Conservation (phyloP, 306 rosid genomes). For the Corylus heterophylla region DNA sequence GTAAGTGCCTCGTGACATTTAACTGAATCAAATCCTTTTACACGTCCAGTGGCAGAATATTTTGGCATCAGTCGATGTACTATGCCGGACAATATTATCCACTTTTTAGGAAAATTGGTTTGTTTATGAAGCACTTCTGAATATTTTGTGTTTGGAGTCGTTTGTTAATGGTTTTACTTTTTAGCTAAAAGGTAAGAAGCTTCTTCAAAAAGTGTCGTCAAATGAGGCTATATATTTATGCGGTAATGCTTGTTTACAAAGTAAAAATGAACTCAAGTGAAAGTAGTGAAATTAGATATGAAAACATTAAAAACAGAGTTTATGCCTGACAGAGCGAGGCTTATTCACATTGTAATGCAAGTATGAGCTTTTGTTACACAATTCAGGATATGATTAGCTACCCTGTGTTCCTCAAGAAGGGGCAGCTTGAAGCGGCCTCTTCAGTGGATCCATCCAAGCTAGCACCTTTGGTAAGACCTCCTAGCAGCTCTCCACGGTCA, state of each 20-base stretch:
- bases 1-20: neutral
- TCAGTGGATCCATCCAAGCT: slow-evolving; percentile 26
- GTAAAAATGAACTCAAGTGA: neutral
- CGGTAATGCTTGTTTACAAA: neutral
- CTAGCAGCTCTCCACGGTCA: slow-evolving; percentile 66
- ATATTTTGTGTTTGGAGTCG: too few species aligned
- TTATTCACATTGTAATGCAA: neutral
- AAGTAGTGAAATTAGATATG: neutral
- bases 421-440: slow-evolving; percentile 47
- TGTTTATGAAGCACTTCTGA: too few species aligned
- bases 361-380: neutral
- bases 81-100: neutral
- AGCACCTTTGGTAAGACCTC: slow-evolving; percentile 56
- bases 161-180: too few species aligned
- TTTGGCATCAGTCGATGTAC: neutral
- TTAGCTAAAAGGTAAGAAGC: too few species aligned
- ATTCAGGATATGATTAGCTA: slow-evolving; percentile 20
- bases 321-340: neutral
- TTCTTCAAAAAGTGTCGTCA: too few species aligned
- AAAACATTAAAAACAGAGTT: neutral
- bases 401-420: slow-evolving; percentile 44
- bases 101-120: neutral
- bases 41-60: neutral
- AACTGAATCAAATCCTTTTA: neutral
- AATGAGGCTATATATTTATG: too few species aligned